Conservation (phyloP, 1,284 basidiomycete genomes). For the Ustilago xerochloae region DNA sequence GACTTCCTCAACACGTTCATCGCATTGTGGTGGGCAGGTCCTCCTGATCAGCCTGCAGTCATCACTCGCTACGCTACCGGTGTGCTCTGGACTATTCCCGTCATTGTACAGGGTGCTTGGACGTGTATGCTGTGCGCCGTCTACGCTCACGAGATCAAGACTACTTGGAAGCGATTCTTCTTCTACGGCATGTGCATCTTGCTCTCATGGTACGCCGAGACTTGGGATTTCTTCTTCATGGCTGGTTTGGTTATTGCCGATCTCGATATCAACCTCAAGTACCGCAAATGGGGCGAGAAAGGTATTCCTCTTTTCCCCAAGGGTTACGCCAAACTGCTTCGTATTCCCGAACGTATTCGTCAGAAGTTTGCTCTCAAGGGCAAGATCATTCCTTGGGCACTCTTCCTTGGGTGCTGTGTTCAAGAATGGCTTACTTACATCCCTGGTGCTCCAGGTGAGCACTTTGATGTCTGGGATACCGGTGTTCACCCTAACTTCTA, state of each 20-base stretch:
- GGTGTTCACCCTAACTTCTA: constrained; percentile 59
- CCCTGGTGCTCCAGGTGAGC: constrained; percentile 25
- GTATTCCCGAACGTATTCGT: constrained; percentile 35
- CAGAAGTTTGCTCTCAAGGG: constrained; percentile 49
- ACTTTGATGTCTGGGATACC: constrained; percentile 45
- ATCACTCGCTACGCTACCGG: constrained; percentile 59
- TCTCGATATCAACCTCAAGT: constrained; percentile 57
- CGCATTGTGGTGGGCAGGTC: constrained; percentile 53
- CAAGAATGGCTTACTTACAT: constrained; percentile 48
- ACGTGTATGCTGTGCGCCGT: constrained; percentile 55
- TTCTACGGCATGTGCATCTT: constrained; percentile 55
- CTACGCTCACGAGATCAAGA: constrained; percentile 57
- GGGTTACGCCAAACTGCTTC: constrained; percentile 22
- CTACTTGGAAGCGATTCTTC: constrained; percentile 51
- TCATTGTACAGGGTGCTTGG: constrained; percentile 59
- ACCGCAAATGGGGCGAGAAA: constrained; percentile 49
- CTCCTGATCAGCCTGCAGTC: constrained; percentile 48
- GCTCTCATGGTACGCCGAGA: constrained; percentile 58
- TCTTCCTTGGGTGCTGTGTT: constrained; percentile 54
- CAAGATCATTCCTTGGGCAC: constrained; percentile 51
- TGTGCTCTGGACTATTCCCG: constrained; percentile 63
- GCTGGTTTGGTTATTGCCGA: constrained; percentile 60
- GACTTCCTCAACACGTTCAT: constrained; percentile 53
- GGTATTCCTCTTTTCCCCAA: constrained; percentile 45
- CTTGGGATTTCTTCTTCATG: constrained; percentile 62